Conservation (phyloP, 179 eudicot genomes). For the Amaranthus tricolor region DNA sequence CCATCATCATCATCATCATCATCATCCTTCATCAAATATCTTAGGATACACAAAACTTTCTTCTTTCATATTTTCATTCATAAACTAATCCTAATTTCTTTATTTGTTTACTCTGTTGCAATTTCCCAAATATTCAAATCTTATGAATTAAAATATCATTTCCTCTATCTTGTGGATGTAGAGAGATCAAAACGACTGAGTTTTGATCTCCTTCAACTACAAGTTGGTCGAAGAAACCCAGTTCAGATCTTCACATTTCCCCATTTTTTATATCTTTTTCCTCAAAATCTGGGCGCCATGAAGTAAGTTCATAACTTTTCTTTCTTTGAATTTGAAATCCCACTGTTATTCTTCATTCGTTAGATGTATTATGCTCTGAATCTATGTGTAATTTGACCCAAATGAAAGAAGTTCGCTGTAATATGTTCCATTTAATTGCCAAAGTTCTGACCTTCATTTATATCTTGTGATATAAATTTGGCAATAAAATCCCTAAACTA, state of each 20-base stretch:
- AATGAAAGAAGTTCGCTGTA: too few species aligned
- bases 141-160: background rate
- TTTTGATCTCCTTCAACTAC: slow-evolving; percentile 2
- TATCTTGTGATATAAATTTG: too few species aligned
- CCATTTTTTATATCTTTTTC: background rate
- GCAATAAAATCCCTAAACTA: too few species aligned
- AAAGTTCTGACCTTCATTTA: too few species aligned
- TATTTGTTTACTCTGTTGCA: background rate
- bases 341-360: background rate
- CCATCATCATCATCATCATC: background rate
- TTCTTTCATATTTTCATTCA: background rate
- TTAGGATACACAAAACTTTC: too few species aligned
- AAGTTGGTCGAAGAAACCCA: background rate
- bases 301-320: slow-evolving; percentile 23
- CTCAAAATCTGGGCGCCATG: slow-evolving; percentile 18
- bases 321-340: background rate
- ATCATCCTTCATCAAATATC: background rate
- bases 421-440: too few species aligned
- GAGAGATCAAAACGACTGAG: slow-evolving; percentile 3
- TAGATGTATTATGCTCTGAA: too few species aligned
- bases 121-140: background rate
- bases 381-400: too few species aligned
- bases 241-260: background rate
- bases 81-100: background rate
- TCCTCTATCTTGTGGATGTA: background rate